Base-by-base conservation (phyloP, 768 basidiomycete species). In the Kwoniella shandongensis region DNA sequence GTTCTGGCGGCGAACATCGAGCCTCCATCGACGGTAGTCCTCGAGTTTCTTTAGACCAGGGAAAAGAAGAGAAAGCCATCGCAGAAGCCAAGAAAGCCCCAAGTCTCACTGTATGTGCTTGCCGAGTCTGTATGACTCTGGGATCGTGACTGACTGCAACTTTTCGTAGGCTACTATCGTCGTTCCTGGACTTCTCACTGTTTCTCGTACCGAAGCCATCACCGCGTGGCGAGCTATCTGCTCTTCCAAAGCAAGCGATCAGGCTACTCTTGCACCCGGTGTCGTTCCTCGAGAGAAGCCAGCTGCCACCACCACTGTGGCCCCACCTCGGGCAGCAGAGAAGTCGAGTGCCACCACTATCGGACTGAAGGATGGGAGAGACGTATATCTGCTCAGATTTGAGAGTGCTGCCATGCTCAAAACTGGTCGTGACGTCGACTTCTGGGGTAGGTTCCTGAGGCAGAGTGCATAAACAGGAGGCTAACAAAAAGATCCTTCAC, bases 151-250 rank as follows among this genome's bases (percentile, higher is more conserved):
- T 27, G 13, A 27, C 17, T 35, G 18, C 12, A 15, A n/a, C 25
- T 44, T 15, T 35, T 30, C 38, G 22, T 30, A 74, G 69, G 78
- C 74, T 1, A 74, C 78, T 44, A 79, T 81, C 56, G 65, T 79
- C 51, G 76, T 79, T 0, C 78, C 80, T 2, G 80, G 80, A 18
- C 69, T 81, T 6, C 68, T 80, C 17, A 65, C 78, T 22, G 75
- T 78, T 11, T 72, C 70, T 3, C 53, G 55, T 7, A 73, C 69
- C n/a, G 80, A 80, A 67, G 75, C 67, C 15, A 59, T 79, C 40
- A 63, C 69, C 13, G 74, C 78, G 0, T 79, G 75, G 75, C 65
- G 67, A 49, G 58, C 65, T 0, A 60, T 73, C 22, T 73, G 71
- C 42, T 62, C 65, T 17, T 44, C 51, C 15, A 52, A 59, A 4